phyloP scores from a whole-genome alignment of 352 stramenopile genomes.

The Halophytophthora batemanensis region DNA sequence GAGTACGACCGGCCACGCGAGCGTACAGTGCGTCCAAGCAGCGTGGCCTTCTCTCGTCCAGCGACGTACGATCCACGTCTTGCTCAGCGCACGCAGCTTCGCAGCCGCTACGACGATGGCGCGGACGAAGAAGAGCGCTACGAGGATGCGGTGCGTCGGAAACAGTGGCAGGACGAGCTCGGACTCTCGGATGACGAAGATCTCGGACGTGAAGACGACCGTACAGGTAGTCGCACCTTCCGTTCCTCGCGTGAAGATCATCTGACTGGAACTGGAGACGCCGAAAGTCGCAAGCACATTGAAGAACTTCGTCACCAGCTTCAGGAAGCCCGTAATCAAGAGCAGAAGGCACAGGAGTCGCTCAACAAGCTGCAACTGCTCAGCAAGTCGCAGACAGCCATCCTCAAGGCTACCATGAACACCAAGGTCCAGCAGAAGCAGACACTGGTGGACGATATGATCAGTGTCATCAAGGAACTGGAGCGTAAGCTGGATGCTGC shows the following conservation, averaged over 20 bases:
- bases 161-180: slow-evolving; percentile 64
- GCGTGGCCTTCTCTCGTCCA: slow-evolving; percentile 70
- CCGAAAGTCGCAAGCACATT: slow-evolving; percentile 34
- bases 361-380: slow-evolving; percentile 78
- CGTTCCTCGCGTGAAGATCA: slow-evolving; percentile 1
- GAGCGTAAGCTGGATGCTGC: slow-evolving; percentile 47
- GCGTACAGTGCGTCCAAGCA: slow-evolving; percentile 25
- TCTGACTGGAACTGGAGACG: slow-evolving; percentile 3
- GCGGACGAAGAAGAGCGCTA: slow-evolving; percentile 40
- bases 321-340: slow-evolving; percentile 50
- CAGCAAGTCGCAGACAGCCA: slow-evolving; percentile 82
- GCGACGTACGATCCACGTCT: slow-evolving; percentile 80
- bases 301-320: slow-evolving; percentile 64
- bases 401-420: slow-evolving; percentile 80
- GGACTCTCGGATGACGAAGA: slow-evolving; percentile 68
- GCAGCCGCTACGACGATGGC: slow-evolving; percentile 33
- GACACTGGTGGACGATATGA: slow-evolving; percentile 59
- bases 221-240: slow-evolving; percentile 4
- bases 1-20: slow-evolving; percentile 16
- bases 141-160: slow-evolving; percentile 43
- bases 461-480: slow-evolving; percentile 53
- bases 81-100: slow-evolving; percentile 50
- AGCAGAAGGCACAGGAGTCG: slow-evolving; percentile 76
- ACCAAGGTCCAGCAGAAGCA: slow-evolving; percentile 79
- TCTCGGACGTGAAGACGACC: slow-evolving; percentile 5